Percentiles rank a stretch among this genome's conserved stretches.
Conservation (phyloP, 164 flowering plant genomes). For the Stephania japonica region DNA sequence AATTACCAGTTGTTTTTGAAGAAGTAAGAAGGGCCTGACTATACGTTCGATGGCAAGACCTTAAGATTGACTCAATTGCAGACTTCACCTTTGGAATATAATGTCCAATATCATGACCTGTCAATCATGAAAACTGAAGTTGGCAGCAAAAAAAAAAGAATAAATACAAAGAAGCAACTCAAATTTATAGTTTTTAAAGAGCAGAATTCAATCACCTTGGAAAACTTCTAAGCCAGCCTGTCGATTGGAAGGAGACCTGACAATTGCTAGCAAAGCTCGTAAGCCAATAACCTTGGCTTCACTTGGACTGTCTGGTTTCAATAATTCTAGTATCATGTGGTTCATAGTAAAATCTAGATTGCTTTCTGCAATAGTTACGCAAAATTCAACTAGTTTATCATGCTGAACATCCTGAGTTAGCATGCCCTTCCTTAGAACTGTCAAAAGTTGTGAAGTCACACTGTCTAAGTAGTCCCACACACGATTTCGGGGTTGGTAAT, state of each 20-base stretch:
- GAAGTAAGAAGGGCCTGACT: constrained; percentile 94
- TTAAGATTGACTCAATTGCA: constrained; percentile 84
- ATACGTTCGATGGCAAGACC: constrained; percentile 76
- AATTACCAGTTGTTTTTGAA: constrained; percentile 80
- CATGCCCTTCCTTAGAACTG: constrained; percentile 85
- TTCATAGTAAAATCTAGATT: constrained; percentile 98
- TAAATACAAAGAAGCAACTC: background rate
- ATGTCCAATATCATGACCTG: constrained; percentile 87
- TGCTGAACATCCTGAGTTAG: constrained; percentile 98
- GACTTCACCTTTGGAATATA: constrained; percentile 93
- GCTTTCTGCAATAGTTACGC: constrained; percentile 94
- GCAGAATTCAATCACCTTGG: constrained; percentile 43
- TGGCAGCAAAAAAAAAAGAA: constrained; percentile 3
- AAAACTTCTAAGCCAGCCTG: constrained; percentile 78
- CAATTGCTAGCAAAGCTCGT: constrained; percentile 88
- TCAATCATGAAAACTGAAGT: constrained; percentile 15
- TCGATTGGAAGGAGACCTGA: constrained; percentile 74
- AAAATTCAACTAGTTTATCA: constrained; percentile 95
- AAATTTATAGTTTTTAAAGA: background rate
- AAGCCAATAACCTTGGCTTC: constrained; percentile 98
- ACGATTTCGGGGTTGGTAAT: constrained; percentile 73
- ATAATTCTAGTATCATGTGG: constrained; percentile 86
- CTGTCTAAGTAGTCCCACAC: constrained; percentile 99
- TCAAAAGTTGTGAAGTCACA: constrained; percentile 86
- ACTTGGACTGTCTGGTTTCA: constrained; percentile 81